Base-by-base conservation (phyloP, 1,284 basidiomycete genomes). In the Gomphus bonarii region DNA sequence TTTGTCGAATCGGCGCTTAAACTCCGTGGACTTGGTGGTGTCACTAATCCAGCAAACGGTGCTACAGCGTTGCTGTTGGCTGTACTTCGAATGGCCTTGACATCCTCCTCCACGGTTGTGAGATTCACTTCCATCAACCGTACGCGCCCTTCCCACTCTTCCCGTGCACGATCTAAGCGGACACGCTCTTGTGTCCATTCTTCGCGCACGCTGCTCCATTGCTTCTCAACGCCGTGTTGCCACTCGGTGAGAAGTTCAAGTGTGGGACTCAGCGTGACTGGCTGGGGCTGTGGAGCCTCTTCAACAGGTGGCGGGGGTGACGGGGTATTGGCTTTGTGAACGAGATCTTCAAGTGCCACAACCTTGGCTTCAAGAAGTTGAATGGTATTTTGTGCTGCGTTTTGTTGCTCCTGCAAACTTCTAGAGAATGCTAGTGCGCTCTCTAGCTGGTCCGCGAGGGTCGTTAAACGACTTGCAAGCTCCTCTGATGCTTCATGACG, bases 131-230 rank as follows among this genome's bases (percentile, higher is more conserved):
- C 77, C n/a, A 75, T 58, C 16, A 65, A 63, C n/a, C 68, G 68
- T 35, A 73, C 67, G 14, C 72, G 70, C 30, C 48, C 68, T 76
- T 97, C 94, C 87, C 90, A 95, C 61, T 94, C 90, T 40, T 88
- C 81, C 38, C 88, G 79, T 9, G 90, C 88, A 22, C 79, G 76
- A 43, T 77, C 75, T 7, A 97, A 74, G 33, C 88, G 76, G 61
- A 88, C 85, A 2, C 91, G 77, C 70, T 97, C 95, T 25, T 80
- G 73, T 6, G 78, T 78, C 91, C 93, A 93, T 52, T 88, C 85
- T 63, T 90, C 84, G 61, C 87, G 80, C 47, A 93, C 84, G 57
- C 75, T 72, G 33, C 75, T 77, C 89, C 90, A 95, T 58, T 85
- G 81, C 7, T 84, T 82, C 64, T 95, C 90, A 14, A 90, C 80